Evolutionary conservation across 495 filamentous ascomycete genomes (phyloP).

Genomic region (Neurospora tetraspora): DNA sequence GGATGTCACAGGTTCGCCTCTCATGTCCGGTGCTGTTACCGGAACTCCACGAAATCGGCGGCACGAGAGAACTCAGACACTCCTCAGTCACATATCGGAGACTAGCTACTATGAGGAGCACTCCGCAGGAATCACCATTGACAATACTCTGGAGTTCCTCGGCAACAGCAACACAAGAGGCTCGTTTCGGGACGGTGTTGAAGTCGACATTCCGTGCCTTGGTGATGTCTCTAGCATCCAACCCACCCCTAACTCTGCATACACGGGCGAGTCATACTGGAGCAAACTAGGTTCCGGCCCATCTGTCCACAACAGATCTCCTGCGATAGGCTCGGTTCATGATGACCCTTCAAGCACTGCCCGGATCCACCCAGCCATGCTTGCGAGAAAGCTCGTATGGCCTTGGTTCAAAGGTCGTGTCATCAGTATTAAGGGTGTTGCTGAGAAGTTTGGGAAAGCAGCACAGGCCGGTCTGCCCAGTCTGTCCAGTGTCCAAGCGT

Average conservation of each 20-base stretch:
- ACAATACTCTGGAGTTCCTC: constrained; percentile 2
- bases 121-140: constrained; percentile 2
- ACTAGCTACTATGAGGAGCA: constrained; percentile 10
- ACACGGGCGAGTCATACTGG: constrained; percentile 4
- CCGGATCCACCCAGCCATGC: not conserved
- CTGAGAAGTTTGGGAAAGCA: not conserved
- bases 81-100: constrained; percentile 16
- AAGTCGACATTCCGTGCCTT: constrained; percentile 20
- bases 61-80: not conserved
- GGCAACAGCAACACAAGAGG: constrained; percentile 5
- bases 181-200: constrained; percentile 19
- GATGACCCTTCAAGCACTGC: not conserved
- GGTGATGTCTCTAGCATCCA: constrained; percentile 19
- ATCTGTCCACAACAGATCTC: not conserved
- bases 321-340: not conserved
- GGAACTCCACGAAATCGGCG: not conserved
- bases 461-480: constrained; percentile 3
- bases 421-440: not conserved
- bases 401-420: constrained; percentile 12
- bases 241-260: constrained; percentile 22
- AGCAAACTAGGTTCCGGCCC: not conserved
- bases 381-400: constrained; percentile 13
- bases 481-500: constrained; percentile 9
- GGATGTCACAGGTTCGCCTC: not conserved
- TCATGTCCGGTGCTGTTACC: not conserved